Evolutionary conservation across 2,329 filamentous ascomycete genomes (phyloP), one percentile per base, ranked within the genome.

Genomic region (Penicillium sp.): DNA sequence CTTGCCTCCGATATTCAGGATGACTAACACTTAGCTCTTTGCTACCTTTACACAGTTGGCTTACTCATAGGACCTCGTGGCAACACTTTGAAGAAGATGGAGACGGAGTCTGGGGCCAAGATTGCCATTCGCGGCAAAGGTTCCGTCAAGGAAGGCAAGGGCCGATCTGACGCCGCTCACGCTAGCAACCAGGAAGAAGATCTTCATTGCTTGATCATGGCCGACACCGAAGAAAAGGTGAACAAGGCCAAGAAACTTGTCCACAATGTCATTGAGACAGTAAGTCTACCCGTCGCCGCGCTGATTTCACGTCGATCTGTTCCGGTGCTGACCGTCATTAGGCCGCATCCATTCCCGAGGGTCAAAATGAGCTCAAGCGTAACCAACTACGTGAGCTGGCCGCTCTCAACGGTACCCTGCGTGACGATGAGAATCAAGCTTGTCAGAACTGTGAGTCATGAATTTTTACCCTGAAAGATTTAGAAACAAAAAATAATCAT

Each of bases 181-280:
- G 90, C 91, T 71, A 97, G 93, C 81, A 98, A 98, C 79, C 93
- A 98, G 80, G 93, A 98, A 77, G 93, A 98, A 75, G 93, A 98
- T 70, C 80, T 98, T 49, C 93, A 98, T 74, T 98, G 93, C 73
- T 77, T 98, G 68, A 97, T 98, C 75, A 98, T 98, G 93, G 93
- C 93, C 65, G 93, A 98, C 66, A 97, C 91, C 34, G 94, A 98
- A 76, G 93, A 98, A 55, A 98, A 98, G 76, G 90, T 98, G 68
- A 95, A 95, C 77, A 98, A 97, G 74, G 93, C 93, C 58, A 98
- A 97, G 78, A 90, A 95, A 73, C 75, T 97, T 53, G 95, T 98
- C 55, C 91, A 98, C 73, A 96, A 97, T 59, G 87, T 98, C 65
- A 97, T 98, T 66, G 93, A 98, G 73, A 98, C 93, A 51, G 91